Percentiles rank a stretch among this genome's conserved stretches.
phyloP scores from a whole-genome alignment of 768 basidiomycete species.

The Trametes sanguinea region DNA sequence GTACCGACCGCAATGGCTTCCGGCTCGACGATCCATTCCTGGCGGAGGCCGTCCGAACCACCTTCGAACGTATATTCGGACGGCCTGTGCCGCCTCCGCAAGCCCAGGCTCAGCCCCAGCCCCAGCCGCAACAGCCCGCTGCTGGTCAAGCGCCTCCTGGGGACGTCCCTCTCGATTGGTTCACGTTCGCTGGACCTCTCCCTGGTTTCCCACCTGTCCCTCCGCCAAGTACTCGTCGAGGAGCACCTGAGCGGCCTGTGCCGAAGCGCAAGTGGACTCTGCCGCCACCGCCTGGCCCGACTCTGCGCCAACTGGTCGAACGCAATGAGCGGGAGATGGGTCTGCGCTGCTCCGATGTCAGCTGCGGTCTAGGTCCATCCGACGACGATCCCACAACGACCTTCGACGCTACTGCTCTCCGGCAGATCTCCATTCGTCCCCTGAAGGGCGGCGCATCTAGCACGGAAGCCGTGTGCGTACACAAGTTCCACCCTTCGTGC shows the following conservation, averaged over 20 bases:
- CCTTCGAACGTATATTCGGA: conserved; percentile 17
- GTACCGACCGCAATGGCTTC: conserved; percentile 18
- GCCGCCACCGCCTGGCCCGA: conserved; percentile 66
- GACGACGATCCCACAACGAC: conserved; percentile 32
- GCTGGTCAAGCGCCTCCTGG: conserved; percentile 1
- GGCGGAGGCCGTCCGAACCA: conserved; percentile 12
- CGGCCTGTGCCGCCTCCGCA: conserved; percentile 17
- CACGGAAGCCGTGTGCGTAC: conserved; percentile 49
- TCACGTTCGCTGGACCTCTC: conserved; percentile 17
- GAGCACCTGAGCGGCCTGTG: conserved; percentile 30
- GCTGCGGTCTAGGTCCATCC: conserved; percentile 63
- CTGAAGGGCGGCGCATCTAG: conserved; percentile 24
- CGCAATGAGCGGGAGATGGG: conserved; percentile 71
- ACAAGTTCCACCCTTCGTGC: conserved; percentile 73
- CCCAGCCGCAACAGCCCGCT: conserved; percentile 2
- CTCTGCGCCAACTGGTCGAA: conserved; percentile 74
- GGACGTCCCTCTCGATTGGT: conserved; percentile 8
- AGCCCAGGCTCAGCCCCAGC: conserved; percentile 2
- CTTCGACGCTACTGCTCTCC: conserved; percentile 23
- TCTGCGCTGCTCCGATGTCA: conserved; percentile 68
- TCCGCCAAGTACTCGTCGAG: conserved; percentile 24
- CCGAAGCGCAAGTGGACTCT: conserved; percentile 55
- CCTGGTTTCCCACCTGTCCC: conserved; percentile 10
- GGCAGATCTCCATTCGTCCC: conserved; percentile 40
- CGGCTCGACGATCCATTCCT: conserved; percentile 16